phyloP scores from a whole-genome alignment of 768 basidiomycete genomes.

The Exsudoporus frostii region DNA sequence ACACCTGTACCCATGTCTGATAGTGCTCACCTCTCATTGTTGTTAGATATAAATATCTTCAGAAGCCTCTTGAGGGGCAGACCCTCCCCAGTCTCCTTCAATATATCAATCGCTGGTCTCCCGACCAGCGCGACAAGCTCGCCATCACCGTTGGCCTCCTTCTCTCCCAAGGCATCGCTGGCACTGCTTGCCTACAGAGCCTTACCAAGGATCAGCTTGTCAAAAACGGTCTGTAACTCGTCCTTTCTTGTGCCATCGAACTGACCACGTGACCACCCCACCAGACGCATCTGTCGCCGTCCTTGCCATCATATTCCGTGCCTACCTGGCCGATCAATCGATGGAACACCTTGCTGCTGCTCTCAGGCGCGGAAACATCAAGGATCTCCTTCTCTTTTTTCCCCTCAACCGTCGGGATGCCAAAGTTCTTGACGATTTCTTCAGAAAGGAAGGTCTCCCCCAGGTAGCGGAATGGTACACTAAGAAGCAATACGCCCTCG shows the following conservation, averaged over 20 bases:
- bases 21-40: not conserved
- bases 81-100: slow-evolving; percentile 83
- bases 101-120: slow-evolving; percentile 83
- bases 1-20: slow-evolving; percentile 15
- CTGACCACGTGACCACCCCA: slow-evolving; percentile 8
- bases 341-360: slow-evolving; percentile 85
- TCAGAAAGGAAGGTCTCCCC: slow-evolving; percentile 73
- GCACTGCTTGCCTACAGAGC: slow-evolving; percentile 72
- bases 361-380: slow-evolving; percentile 83
- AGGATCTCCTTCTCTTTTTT: slow-evolving; percentile 85
- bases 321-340: slow-evolving; percentile 76
- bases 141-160: slow-evolving; percentile 78
- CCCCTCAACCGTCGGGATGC: slow-evolving; percentile 76
- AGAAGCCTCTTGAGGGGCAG: slow-evolving; percentile 88
- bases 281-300: slow-evolving; percentile 76
- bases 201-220: slow-evolving; percentile 92
- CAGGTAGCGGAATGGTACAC: slow-evolving; percentile 92
- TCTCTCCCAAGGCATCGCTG: slow-evolving; percentile 79
- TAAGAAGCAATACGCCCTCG: slow-evolving; percentile 80
- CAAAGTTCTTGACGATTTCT: slow-evolving; percentile 78
- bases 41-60: slow-evolving; percentile 95
- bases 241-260: not conserved
- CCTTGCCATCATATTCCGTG: slow-evolving; percentile 74
- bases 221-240: slow-evolving; percentile 70
- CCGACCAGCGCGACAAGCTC: slow-evolving; percentile 77